Evolutionary conservation across 768 basidiomycete species (phyloP), one percentile per base, ranked within the genome.

Genomic region (Suillus cothurnatus): DNA sequence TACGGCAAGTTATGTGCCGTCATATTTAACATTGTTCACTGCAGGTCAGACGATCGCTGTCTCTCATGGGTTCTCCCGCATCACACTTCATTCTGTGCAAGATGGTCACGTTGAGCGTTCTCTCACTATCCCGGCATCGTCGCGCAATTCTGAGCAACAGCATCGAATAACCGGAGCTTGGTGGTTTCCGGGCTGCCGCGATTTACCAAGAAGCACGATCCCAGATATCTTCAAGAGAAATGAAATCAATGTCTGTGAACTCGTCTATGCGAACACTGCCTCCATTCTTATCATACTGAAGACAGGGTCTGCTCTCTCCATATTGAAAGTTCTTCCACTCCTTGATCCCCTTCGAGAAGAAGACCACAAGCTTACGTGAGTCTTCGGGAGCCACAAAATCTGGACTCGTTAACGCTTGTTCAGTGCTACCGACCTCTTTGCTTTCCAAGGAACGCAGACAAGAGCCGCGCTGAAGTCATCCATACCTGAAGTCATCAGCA

Each of bases 401-500:
- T 39, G 55, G 63, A 64, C 58, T 47, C 41, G 61, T 58, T 64
- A 50, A 74, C 73, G 41, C 71, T 52, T 28, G 39, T 62, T 65
- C 74, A 94, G 93, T 64, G 88, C 89, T 9, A 88, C 88, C 62
- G 89, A 93, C 77, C 77, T 94, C 47, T 94, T 94, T 74, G 89
- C 91, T 47, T 93, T 93, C 72, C 89, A 92, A 77, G 88, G 87
- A 45, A 85, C 86, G 12, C 86, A 88, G 63, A 85, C 84, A 17
- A 84, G 82, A 53, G 67, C 80, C 38, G 73, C 73, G 32, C 75
- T 77, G 50, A 82, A 82, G 69, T 74, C 80, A 28, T 75, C 79
- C 7, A 73, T 85, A 23, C 91, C 92, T n/a, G 77, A 81, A 52
- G 76, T 86, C 45, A 90, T 94, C 61, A 80, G 81, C 26, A 72